Conservation (phyloP, 208 protist species). For the Leishmania amazonensis region DNA sequence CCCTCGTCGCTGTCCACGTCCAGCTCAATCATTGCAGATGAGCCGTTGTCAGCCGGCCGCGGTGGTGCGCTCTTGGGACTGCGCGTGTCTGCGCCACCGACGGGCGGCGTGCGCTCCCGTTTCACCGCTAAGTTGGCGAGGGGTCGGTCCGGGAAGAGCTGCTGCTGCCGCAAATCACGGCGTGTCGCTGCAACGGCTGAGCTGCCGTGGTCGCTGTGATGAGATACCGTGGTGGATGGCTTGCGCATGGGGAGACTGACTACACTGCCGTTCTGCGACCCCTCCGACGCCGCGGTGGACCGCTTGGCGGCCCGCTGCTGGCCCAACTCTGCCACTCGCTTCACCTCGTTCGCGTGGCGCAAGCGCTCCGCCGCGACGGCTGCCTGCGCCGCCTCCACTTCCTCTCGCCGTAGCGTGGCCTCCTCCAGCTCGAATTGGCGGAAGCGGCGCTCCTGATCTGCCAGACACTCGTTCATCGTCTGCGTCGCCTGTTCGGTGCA, state of each 20-base stretch:
- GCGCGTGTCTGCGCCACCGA: not conserved
- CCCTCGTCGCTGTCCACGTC: slow-evolving; percentile 10
- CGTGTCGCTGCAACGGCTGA: not conserved
- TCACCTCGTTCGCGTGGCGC: slow-evolving; percentile 24
- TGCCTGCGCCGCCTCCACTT: slow-evolving; percentile 22
- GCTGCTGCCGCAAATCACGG: slow-evolving; percentile 16
- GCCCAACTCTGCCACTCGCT: slow-evolving; percentile 20
- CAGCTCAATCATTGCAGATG: not conserved
- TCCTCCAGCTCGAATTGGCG: slow-evolving; percentile 69
- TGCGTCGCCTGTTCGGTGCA: slow-evolving; percentile 29
- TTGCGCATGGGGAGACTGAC: not conserved
- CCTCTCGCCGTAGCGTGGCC: slow-evolving; percentile 25
- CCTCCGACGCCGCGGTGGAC: not conserved
- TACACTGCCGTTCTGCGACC: not conserved
- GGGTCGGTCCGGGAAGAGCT: slow-evolving; percentile 15
- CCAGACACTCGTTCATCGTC: slow-evolving; percentile 45
- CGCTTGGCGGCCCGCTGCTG: not conserved
- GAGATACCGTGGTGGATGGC: not conserved
- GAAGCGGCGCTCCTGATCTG: slow-evolving; percentile 56
- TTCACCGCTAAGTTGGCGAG: not conserved
- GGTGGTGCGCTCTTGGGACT: slow-evolving; percentile 1
- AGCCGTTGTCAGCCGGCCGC: not conserved
- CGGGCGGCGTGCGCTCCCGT: not conserved
- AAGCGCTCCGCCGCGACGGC: slow-evolving; percentile 20
- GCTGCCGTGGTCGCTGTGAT: not conserved